Evolutionary conservation across 129 eudicot species (phyloP).

Genomic region (Silybum marianum): DNA sequence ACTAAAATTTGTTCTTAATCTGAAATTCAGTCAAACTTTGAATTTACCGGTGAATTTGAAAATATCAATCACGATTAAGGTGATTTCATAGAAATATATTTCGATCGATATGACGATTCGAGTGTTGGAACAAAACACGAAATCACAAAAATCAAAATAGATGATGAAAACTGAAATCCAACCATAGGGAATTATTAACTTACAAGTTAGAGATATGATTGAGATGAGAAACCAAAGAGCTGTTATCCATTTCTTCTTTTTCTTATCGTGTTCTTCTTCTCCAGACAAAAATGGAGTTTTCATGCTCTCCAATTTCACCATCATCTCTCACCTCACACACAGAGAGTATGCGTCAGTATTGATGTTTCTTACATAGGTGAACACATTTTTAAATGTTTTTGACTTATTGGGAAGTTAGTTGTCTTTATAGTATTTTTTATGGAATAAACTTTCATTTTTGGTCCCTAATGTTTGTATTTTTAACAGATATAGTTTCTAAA

Average conservation of each 20-base stretch:
- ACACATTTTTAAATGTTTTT: background rate
- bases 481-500: background rate
- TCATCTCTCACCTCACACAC: slow-evolving; percentile 12
- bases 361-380: background rate
- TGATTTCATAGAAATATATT: background rate
- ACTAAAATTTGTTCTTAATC: background rate
- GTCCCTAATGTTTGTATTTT: background rate
- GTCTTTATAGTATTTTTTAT: background rate
- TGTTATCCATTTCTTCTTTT: slow-evolving; percentile 33
- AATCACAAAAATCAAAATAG: background rate
- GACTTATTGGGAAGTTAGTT: slow-evolving; percentile 1
- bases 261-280: slow-evolving; percentile 7
- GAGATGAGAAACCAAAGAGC: slow-evolving; percentile 33
- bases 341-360: slow-evolving; percentile 17
- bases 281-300: slow-evolving; percentile 38
- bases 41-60: background rate
- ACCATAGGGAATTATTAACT: slow-evolving; percentile 10
- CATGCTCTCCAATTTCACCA: background rate
- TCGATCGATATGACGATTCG: background rate
- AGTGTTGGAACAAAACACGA: background rate
- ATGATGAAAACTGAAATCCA: background rate
- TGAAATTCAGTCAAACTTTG: background rate
- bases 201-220: slow-evolving; percentile 40
- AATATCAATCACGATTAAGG: background rate
- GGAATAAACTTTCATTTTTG: background rate